These are phyloP conservation scores for Canna indica DNA, from an alignment of 176 grass and related monocot genomes.

Conservation along the genomic window DNA sequence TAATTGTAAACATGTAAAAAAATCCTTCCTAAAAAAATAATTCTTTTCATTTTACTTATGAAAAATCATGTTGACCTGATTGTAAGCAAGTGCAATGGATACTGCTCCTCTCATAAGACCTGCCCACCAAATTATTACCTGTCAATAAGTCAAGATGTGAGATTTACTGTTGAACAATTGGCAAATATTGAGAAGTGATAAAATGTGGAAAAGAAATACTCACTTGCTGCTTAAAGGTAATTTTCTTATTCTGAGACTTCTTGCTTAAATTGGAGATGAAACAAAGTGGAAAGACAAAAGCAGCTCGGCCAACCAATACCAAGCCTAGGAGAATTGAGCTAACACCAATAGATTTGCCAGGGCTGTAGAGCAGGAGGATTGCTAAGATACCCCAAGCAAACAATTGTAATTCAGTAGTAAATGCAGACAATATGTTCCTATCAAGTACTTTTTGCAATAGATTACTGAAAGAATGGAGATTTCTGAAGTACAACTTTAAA, in stretches of 20 bases:
- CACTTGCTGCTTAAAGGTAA: constrained; percentile 69
- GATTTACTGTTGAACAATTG: constrained; percentile 12
- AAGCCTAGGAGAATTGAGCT: constrained; percentile 59
- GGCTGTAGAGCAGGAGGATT: constrained; percentile 45
- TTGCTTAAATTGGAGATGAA: constrained; percentile 66
- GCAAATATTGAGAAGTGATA: constrained; percentile 1
- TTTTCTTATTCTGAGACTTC: constrained; percentile 43
- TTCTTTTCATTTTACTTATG: background rate
- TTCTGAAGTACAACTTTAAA: background rate
- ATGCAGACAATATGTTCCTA: background rate
- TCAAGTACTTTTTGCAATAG: background rate
- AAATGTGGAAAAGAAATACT: constrained; percentile 31
- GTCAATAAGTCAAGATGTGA: constrained; percentile 24
- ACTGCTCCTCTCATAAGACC: constrained; percentile 91
- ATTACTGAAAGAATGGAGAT: background rate
- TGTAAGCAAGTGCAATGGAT: constrained; percentile 90
- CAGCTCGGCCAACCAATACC: constrained; percentile 76
- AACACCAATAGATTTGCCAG: constrained; percentile 45
- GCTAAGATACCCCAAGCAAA: background rate
- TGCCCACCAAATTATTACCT: constrained; percentile 94
- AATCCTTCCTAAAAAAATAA: background rate
- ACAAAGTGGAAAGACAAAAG: constrained; percentile 75
- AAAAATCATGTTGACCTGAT: constrained; percentile 37
- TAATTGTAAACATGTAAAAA: background rate
- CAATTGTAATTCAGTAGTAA: constrained; percentile 3